phyloP scores from a whole-genome alignment of 495 filamentous ascomycete genomes.

The Aspergillus steynii region DNA sequence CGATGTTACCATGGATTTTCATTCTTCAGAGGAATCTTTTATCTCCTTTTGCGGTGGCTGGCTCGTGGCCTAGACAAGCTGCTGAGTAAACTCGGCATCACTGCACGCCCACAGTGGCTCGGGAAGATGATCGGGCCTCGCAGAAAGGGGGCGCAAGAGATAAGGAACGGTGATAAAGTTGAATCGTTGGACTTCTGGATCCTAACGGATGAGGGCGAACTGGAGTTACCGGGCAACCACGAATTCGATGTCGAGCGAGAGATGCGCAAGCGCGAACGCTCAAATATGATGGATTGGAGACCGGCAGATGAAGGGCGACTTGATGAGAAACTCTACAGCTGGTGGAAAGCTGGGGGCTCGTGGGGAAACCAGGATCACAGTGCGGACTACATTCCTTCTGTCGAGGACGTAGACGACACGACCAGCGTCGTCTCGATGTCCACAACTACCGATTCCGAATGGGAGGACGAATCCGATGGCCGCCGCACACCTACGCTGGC shows the following conservation, averaged over 20 bases:
- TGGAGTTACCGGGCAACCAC: slow-evolving; percentile 56
- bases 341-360: slow-evolving; percentile 77
- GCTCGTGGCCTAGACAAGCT: slow-evolving; percentile 54
- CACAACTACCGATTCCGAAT: slow-evolving; percentile 54
- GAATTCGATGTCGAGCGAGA: slow-evolving; percentile 78
- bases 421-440: slow-evolving; percentile 75
- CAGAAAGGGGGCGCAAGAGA: slow-evolving; percentile 19
- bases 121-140: slow-evolving; percentile 34
- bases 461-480: slow-evolving; percentile 58
- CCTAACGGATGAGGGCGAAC: slow-evolving; percentile 53
- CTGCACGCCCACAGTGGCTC: slow-evolving; percentile 62
- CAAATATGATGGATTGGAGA: slow-evolving; percentile 30
- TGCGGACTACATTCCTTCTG: slow-evolving; percentile 61
- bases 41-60: slow-evolving; percentile 61
- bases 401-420: slow-evolving; percentile 65
- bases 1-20: slow-evolving; percentile 72
- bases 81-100: slow-evolving; percentile 62
- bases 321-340: slow-evolving; percentile 70
- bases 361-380: slow-evolving; percentile 80
- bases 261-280: slow-evolving; percentile 58
- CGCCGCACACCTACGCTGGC: slow-evolving; percentile 75
- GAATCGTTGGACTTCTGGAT: slow-evolving; percentile 61
- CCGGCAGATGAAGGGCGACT: slow-evolving; percentile 62
- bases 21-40: slow-evolving; percentile 71
- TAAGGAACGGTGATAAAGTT: slow-evolving; percentile 14